Evolutionary conservation across 2,329 filamentous ascomycete species (phyloP).

Genomic region (Trematosphaeria pertusa): DNA sequence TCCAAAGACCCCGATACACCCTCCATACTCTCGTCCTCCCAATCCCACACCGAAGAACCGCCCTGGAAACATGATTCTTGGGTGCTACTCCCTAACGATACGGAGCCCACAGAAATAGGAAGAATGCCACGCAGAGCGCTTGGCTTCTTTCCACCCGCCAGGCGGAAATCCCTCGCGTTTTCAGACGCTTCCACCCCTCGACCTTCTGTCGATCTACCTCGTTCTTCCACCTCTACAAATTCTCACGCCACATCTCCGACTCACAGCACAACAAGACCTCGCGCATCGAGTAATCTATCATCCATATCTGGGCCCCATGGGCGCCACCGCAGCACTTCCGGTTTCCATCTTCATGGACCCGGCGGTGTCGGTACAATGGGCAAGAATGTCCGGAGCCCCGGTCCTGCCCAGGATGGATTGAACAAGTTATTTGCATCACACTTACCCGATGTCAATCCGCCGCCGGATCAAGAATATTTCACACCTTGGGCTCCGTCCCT

Average conservation of each 20-base stretch:
- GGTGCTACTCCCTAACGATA: slow-evolving; percentile 78
- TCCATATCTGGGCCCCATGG: slow-evolving; percentile 47
- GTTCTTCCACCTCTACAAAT: slow-evolving; percentile 47
- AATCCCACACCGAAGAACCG: slow-evolving; percentile 60
- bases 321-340: slow-evolving; percentile 46
- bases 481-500: slow-evolving; percentile 49
- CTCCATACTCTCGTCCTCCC: slow-evolving; percentile 41
- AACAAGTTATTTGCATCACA: slow-evolving; percentile 87
- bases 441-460: slow-evolving; percentile 74
- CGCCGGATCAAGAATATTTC: slow-evolving; percentile 63
- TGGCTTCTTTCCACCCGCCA: slow-evolving; percentile 89
- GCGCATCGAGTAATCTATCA: slow-evolving; percentile 47
- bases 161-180: slow-evolving; percentile 80
- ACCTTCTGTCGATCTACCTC: slow-evolving; percentile 67
- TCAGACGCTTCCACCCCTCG: slow-evolving; percentile 71
- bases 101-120: slow-evolving; percentile 80
- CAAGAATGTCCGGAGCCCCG: slow-evolving; percentile 73
- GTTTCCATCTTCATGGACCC: slow-evolving; percentile 74
- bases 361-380: slow-evolving; percentile 87
- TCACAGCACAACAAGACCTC: slow-evolving; percentile 43
- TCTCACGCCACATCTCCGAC: slow-evolving; percentile 43
- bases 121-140: slow-evolving; percentile 80
- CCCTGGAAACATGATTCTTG: slow-evolving; percentile 89
- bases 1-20: slow-evolving; percentile 41
- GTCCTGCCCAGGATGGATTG: slow-evolving; percentile 82